A percentile compares a stretch with the other conserved stretches of the same genome.
phyloP scores from a whole-genome alignment of 1,284 basidiomycete genomes.

The Uromyces viciae-fabae region DNA sequence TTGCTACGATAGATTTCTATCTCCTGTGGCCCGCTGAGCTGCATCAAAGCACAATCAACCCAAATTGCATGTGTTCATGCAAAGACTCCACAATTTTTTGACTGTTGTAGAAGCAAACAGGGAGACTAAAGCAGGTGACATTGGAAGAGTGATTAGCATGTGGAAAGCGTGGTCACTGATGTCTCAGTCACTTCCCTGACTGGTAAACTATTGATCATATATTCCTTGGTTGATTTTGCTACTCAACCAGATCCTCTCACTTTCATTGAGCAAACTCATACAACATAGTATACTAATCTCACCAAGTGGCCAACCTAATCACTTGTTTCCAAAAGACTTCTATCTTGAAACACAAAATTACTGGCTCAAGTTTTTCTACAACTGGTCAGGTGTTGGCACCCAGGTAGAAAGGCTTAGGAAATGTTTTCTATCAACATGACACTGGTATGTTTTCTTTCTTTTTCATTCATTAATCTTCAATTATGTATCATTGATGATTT shows the following conservation, averaged over 20 bases:
- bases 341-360: neutral
- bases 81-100: neutral
- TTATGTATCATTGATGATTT: too few species aligned
- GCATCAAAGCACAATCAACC: neutral
- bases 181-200: neutral
- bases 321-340: neutral
- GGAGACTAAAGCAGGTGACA: neutral
- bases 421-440: neutral
- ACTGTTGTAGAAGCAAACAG: neutral
- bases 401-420: neutral
- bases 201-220: neutral
- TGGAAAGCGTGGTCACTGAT: neutral
- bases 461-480: too few species aligned
- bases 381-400: neutral
- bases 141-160: neutral
- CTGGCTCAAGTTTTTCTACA: neutral
- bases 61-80: neutral
- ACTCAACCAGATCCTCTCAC: neutral
- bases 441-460: neutral
- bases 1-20: neutral
- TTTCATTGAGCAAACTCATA: neutral
- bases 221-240: neutral
- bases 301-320: neutral
- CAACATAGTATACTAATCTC: neutral
- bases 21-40: neutral